Evolutionary conservation across 805 yeast species (phyloP), one percentile per base, ranked within the genome.

Genomic region (Sugiyamaella marilandica): DNA sequence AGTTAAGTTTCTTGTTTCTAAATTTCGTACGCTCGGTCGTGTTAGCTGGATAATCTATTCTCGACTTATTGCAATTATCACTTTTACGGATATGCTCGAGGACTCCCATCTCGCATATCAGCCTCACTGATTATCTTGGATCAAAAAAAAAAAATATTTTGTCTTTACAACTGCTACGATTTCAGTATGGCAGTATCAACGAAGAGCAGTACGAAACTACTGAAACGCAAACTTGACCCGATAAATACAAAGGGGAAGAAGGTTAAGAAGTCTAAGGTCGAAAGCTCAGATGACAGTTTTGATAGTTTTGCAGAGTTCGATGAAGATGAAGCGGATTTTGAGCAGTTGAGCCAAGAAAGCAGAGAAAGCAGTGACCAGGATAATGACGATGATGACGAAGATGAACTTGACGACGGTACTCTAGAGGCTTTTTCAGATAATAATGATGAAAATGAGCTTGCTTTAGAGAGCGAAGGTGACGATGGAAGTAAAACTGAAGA

Each of bases 401-500:
- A 46, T 10, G 56, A 52, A 34, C 33, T 34, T 41, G 54, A 45
- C 18, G 34, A 29, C 10, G 51, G 43, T 11, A 47, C 44, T 21
- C 54, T 45, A 11, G 55, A 49, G 10, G 61, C 53, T 13, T 52
- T 47, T 9, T 45, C 31, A 5, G 52, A 43, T 10, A 26, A 41
- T 5, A 52, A 45, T 13, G 47, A 47, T 16, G 52, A 41, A 2
- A 29, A 31, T 43, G 59, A 54, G 11, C 43, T 47, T 14, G 45
- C 26, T 41, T 53, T 26, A 18, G 35, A 37, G 8, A 65, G 59
- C 8, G 65, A 55, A 10, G 57, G 53, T 10, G 59, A 62, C 19
- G 72, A 63, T 32, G 65, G 62, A 5, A 72, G 67, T 11, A 66
- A 61, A 5, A 66, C 64, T 13, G 69, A 63, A 13, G 71, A 62